phyloP scores from a whole-genome alignment of 2,329 filamentous ascomycete genomes.

The Trichoderma hamatum region DNA sequence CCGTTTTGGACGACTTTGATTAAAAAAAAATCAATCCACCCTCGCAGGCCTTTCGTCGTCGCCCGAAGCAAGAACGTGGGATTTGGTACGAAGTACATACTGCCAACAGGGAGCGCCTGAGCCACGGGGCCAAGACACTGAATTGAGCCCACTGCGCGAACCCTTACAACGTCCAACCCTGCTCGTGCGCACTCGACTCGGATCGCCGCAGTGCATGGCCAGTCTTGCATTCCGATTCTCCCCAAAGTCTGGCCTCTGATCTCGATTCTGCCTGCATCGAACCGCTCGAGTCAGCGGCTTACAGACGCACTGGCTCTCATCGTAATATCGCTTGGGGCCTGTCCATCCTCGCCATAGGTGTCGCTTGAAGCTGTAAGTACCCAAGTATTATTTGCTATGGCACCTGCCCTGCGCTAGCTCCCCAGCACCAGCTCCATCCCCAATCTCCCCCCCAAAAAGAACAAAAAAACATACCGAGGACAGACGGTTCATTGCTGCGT shows the following conservation, averaged over 20 bases:
- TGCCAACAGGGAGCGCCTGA: background rate
- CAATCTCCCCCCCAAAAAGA: background rate
- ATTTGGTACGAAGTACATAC: background rate
- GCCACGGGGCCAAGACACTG: slow-evolving; percentile 14
- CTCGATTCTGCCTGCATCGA: slow-evolving; percentile 14
- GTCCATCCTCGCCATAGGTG: background rate
- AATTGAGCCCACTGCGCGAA: background rate
- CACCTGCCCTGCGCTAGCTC: background rate
- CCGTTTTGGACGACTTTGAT: background rate
- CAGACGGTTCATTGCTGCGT: background rate
- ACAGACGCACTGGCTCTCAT: background rate
- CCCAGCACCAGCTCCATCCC: background rate
- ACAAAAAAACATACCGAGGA: background rate
- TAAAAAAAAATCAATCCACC: background rate
- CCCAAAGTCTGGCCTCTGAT: background rate
- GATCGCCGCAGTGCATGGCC: slow-evolving; percentile 22
- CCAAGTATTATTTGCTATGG: background rate
- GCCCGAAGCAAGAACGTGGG: slow-evolving; percentile 10
- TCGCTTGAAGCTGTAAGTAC: slow-evolving; percentile 7
- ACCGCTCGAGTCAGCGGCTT: slow-evolving; percentile 18
- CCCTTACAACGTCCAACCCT: background rate
- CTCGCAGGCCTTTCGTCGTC: background rate
- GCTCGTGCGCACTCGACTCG: slow-evolving; percentile 10
- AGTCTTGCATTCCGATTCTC: slow-evolving; percentile 24
- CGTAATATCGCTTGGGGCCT: background rate